Evolutionary conservation across 2,329 filamentous ascomycete genomes (phyloP), one percentile per base, ranked within the genome.

Genomic region (Penicillium capsulatum): DNA sequence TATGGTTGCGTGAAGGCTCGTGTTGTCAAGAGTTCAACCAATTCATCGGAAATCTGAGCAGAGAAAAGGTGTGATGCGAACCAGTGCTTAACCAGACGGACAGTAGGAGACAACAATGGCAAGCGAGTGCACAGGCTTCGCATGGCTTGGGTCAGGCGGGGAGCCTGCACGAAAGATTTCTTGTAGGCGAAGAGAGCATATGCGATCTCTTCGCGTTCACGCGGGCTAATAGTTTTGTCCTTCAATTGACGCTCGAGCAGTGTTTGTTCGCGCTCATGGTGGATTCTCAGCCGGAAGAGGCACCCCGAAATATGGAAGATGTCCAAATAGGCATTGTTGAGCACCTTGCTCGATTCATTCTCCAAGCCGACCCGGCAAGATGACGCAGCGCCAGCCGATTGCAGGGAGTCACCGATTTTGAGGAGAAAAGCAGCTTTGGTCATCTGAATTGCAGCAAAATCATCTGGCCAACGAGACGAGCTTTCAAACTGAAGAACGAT

Each of bases 391-490:
- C 82, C 78, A 2, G 73, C 67, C 13, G 78, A 74, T 53, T 82
- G 79, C 3, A 96, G 68, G 3, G 92, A 75, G 36, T 83, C 80
- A 34, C 82, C 80, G 40, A 95, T 81, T 54, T 80, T 83, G 7
- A 84, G 64, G 7, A 86, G 73, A 59, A 98, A 94, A 3, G 94
- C 92, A 27, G 94, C 78, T 65, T 98, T 98, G 9, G 89, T 90
- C 57, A 89, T 81, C 63, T 98, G 92, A 40, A 97, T 95, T 4
- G 91, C 90, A 3, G 79, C 79, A 7, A 97, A 68, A 58, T 94
- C 88, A 59, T 97, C 90, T 0, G 92, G 92, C 92, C 92, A 98
- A 52, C 87, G 84, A 31, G 81, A 83, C 5, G 92, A 97, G 3
- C 85, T 86, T 67, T 98, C 92, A 54, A 98, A 97, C 58, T 91